Conservation (phyloP, 2,329 filamentous ascomycete genomes). For the Aspergillus hiratsukae region DNA sequence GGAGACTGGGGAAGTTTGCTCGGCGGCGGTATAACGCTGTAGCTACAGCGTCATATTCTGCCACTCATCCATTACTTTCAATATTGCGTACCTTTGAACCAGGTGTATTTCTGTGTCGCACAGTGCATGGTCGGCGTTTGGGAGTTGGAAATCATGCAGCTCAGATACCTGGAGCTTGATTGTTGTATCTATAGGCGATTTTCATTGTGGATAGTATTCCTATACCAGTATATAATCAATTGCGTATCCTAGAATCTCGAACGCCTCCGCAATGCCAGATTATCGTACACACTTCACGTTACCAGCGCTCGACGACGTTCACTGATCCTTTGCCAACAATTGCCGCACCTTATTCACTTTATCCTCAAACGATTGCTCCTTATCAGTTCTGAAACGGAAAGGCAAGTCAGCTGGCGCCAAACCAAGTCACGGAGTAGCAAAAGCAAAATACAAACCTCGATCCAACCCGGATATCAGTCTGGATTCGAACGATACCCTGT, state of each 20-base stretch:
- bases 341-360: constrained; percentile 65
- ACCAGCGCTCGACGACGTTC: background rate
- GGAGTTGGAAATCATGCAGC: constrained; percentile 1
- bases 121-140: constrained; percentile 4
- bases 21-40: constrained; percentile 37
- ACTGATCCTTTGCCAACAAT: constrained; percentile 39
- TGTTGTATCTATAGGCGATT: background rate
- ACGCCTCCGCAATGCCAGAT: background rate
- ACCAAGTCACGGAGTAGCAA: background rate
- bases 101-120: background rate
- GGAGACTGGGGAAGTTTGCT: constrained; percentile 39
- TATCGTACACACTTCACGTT: background rate
- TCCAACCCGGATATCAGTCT: constrained; percentile 83
- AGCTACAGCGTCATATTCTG: background rate
- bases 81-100: background rate
- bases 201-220: background rate
- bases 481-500: constrained; percentile 73
- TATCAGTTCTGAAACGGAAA: constrained; percentile 64
- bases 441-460: constrained; percentile 55
- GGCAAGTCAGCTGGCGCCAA: background rate
- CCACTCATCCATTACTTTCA: background rate
- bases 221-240: background rate
- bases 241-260: background rate
- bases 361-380: constrained; percentile 73
- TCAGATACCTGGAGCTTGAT: background rate